A percentile compares a stretch with the other conserved stretches of the same genome.
These are phyloP conservation scores for Coniferiporia weirii DNA, from an alignment of 1,284 basidiomycete species.

Conservation along the genomic window DNA sequence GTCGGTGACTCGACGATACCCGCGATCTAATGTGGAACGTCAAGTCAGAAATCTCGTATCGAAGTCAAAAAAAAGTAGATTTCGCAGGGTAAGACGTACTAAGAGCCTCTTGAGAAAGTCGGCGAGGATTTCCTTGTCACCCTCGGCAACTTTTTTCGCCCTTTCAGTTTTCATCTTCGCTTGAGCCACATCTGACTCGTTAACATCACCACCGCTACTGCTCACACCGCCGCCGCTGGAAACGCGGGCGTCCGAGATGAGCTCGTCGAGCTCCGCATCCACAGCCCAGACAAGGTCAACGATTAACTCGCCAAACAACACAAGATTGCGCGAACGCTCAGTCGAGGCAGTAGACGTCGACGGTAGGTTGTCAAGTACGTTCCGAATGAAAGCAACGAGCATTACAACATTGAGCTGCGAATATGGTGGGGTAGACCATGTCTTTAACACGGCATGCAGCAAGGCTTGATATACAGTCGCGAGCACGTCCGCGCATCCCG, in stretches of 20 bases:
- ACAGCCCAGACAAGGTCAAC: conserved; percentile 77
- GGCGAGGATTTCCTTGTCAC: conserved; percentile 58
- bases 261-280: conserved; percentile 70
- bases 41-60: conserved; percentile 3
- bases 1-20: conserved; percentile 51
- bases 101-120: conserved; percentile 56
- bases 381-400: conserved; percentile 59
- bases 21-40: conserved; percentile 36
- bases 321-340: conserved; percentile 33
- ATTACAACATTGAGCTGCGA: conserved; percentile 39
- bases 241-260: conserved; percentile 49
- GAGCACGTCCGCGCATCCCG: conserved; percentile 46
- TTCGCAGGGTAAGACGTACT: conserved; percentile 40
- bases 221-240: conserved; percentile 22
- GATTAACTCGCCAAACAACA: conserved; percentile 57
- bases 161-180: conserved; percentile 31
- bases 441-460: conserved; percentile 49
- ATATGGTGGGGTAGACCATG: conserved; percentile 41
- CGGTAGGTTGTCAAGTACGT: conserved; percentile 54
- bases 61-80: neutral
- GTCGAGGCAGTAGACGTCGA: conserved; percentile 55
- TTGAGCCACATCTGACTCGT: conserved; percentile 23
- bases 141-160: conserved; percentile 47
- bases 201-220: conserved; percentile 16
- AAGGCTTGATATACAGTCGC: conserved; percentile 63